Base-by-base conservation (phyloP, 495 filamentous ascomycete species). In the Usnea hakonensis region DNA sequence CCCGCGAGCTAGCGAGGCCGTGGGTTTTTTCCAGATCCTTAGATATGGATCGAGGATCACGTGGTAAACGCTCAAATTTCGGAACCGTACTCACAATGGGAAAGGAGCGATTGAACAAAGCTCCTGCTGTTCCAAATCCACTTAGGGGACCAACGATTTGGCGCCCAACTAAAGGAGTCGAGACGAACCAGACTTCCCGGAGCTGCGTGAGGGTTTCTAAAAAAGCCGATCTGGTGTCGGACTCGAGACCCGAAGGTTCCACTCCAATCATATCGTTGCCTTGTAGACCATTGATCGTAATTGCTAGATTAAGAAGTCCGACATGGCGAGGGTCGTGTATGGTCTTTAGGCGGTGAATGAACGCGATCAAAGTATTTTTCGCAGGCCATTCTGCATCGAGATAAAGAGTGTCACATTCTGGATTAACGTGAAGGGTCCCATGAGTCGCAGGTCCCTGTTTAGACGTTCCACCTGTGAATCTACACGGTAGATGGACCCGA, bases 351-450 rank as follows among this genome's bases (percentile, higher is more conserved):
- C 19, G 56, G 23, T 58, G 36, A 21, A 58, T 10, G 17, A 58
- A 58, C 17, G 17, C 36, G 4, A 58, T 17, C 36, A 58, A 17
- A 17, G 21, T 40, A 58, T 58, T 36, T 58, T 58, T 19, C 36
- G 56, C 56, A 19, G 56, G 56, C 56, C 56, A 58, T 58, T 58
- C 56, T 58, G 56, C 38, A 36, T 6, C 43, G 56, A 58, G 41
- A 26, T 58, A 30, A 28, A 58, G 56, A 40, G 43, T 19, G 33
- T 58, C 56, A 21, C 56, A 58, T 30, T 58, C 56, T 7, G 33
- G 38, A 43, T 58, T 58, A n/a, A 58, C 41, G 36, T 23, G 56
- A 28, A 58, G 36, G 26, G 56, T 58, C 36, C 56, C 56, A 41
- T 58, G 56, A 21, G 17, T 19, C 33, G 35, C 17, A 8, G 38